Evolutionary conservation across 139 green algal species (phyloP).

Genomic region (Chara braunii): DNA sequence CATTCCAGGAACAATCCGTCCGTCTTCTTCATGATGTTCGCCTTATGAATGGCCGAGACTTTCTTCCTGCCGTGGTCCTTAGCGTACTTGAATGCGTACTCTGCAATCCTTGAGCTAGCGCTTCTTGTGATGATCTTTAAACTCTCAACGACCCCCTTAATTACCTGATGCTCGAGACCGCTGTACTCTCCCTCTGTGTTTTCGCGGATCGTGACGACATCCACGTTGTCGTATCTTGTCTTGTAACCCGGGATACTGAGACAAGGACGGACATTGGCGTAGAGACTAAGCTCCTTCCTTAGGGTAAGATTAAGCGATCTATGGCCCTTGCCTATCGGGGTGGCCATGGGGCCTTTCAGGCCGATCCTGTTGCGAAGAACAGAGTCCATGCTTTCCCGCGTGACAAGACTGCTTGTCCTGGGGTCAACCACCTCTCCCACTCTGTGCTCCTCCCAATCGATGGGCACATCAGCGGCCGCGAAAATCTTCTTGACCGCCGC

Average conservation of each 20-base stretch:
- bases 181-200: conserved; percentile 97
- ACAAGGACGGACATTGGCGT: conserved; percentile 93
- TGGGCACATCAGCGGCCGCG: conserved; percentile 58
- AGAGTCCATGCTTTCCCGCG: conserved; percentile 85
- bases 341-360: conserved; percentile 93
- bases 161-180: conserved; percentile 76
- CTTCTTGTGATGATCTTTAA: conserved; percentile 88
- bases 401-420: conserved; percentile 76
- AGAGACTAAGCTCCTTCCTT: conserved; percentile 90
- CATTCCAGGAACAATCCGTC: conserved; percentile 87
- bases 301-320: conserved; percentile 89
- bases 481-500: conserved; percentile 73
- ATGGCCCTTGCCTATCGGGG: conserved; percentile 91
- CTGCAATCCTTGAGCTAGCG: conserved; percentile 72
- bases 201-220: conserved; percentile 92
- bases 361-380: conserved; percentile 70
- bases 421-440: conserved; percentile 75
- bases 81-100: conserved; percentile 90
- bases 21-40: conserved; percentile 97
- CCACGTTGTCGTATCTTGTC: conserved; percentile 86
- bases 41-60: conserved; percentile 75
- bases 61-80: conserved; percentile 64
- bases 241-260: conserved; percentile 88
- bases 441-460: conserved; percentile 85
- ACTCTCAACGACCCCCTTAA: conserved; percentile 85